Evolutionary conservation across 768 basidiomycete species (phyloP), one percentile per base, ranked within the genome.

Genomic region (Suillus fuscotomentosus): DNA sequence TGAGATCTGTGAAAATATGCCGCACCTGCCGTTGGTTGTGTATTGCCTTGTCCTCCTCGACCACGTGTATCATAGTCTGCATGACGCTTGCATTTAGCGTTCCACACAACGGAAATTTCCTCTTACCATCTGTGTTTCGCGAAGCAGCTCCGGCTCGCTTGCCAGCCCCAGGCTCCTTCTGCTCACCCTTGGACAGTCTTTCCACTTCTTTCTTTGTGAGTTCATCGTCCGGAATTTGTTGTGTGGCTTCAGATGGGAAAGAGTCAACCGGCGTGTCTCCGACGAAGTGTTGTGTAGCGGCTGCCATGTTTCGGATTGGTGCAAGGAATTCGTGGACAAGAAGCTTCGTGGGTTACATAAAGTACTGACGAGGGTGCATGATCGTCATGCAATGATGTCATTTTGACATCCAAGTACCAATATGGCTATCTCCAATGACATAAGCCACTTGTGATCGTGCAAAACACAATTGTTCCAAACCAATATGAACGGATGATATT

Each of bases 61-160:
- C 53, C 60, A 51, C 42, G 64, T 22, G 68, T 63, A 47, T 73
- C 70, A 51, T 67, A 69, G 60, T 64, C 64, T 73, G 10, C 0
- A 41, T 22, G 11, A 10, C 2, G 9, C 24, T 17, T 24, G 9
- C 22, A 27, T 41, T 57, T 24, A 41, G 56, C 39, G 9, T 17
- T 10, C 39, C 15, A 4, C n/a, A 15, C 14, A 24, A 24, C 9
- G 41, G 38, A 41, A 39, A 34, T 51, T 36, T 47, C 59, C 34
- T 50, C 63, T 56, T 39, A 71, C 68, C 64, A 56, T 39, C 60
- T 36, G 75, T 69, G 38, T 74, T 67, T 7, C 72, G 65, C 1
- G 69, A 61, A 48, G 75, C 74, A 17, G 62, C 73, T 7, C 76
- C 74, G 0, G 72, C 72, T 7, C 75, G 69, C 60, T 56, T 76